A percentile compares a stretch with the other conserved stretches of the same genome.
Conservation (phyloP, 2,329 filamentous ascomycete genomes). For the Scedosporium aurantiacum region DNA sequence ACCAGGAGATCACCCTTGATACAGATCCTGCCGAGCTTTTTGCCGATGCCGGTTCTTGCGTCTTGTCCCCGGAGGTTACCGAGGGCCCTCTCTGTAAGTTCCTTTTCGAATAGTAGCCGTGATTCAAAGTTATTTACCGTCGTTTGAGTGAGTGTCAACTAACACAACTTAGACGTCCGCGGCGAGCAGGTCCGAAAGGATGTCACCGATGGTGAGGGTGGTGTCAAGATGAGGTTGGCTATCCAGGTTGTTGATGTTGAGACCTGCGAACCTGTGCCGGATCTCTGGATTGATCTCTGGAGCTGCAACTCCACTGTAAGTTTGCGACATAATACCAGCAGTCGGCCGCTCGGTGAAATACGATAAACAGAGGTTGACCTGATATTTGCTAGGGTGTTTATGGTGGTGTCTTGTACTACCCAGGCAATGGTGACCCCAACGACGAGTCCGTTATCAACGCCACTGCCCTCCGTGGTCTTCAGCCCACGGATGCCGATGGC, state of each 20-base stretch:
- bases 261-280: slow-evolving; percentile 13
- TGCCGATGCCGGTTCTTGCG: slow-evolving; percentile 28
- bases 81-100: slow-evolving; percentile 34
- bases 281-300: slow-evolving; percentile 15
- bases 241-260: slow-evolving; percentile 15
- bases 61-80: slow-evolving; percentile 38
- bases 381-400: slow-evolving; percentile 19
- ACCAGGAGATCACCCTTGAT: slow-evolving; percentile 18
- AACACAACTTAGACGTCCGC: slow-evolving; percentile 8
- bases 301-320: slow-evolving; percentile 23
- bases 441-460: slow-evolving; percentile 20
- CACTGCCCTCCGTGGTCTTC: slow-evolving; percentile 25
- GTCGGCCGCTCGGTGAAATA: background rate
- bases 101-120: background rate
- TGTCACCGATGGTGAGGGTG: slow-evolving; percentile 11
- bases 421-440: slow-evolving; percentile 30
- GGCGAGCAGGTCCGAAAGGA: slow-evolving; percentile 12
- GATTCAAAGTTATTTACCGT: background rate
- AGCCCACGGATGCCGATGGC: slow-evolving; percentile 28
- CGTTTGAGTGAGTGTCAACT: background rate
- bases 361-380: background rate
- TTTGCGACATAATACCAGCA: background rate
- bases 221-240: slow-evolving; percentile 13
- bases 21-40: slow-evolving; percentile 24
- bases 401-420: slow-evolving; percentile 20